Base-by-base conservation (phyloP, 306 rosid species). In the Vicia sativa region DNA sequence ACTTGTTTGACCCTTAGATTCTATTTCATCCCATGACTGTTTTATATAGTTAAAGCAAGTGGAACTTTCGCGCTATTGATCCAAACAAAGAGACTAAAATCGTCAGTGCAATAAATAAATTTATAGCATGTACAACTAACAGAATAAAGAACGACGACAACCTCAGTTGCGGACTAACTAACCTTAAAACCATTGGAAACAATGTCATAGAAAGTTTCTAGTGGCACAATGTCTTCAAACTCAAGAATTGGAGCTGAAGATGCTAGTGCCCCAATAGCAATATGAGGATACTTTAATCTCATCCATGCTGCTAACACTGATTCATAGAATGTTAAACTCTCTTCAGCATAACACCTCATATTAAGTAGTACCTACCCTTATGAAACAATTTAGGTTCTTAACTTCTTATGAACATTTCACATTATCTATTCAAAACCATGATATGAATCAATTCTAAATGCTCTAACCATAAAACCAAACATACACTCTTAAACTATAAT, bases 161-260 rank as follows among this genome's bases (percentile, higher is more conserved):
- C 9, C 45, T 38, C 28, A 57, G 11, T 50, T 3, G 5, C 11
- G 7, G 23, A 65, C 45, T 19, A 31, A 58, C 70, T 59, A 62
- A 88, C 97, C 89, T 58, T 79, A 67, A 91, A 91, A 79, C 44
- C 85, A 76, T 81, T 83, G 15, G 97, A 91, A 65, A 85, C 95
- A 37, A 91, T 79, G 70, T 91, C 79, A 55, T 91, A 91, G 82
- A 84, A 91, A 31, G 89, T 88, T 83, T 88, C 85, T 0, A 74
- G 67, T 0, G 96, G 96, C 70, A 88, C 96, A 76, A 91, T 74
- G 69, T 91, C 70, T 67, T 91, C 97, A 23, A 91, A 91, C 62
- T 91, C 96, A 81, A 91, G 97, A 79, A 91, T 91, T 0, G 96
- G 97, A 10, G 97, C 97, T 2, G 96, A 91, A 73, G 97, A 84